A percentile compares a stretch with the other conserved stretches of the same genome.
Conservation (phyloP, 2,329 filamentous ascomycete genomes). For the Trichoderma pleuroti region DNA sequence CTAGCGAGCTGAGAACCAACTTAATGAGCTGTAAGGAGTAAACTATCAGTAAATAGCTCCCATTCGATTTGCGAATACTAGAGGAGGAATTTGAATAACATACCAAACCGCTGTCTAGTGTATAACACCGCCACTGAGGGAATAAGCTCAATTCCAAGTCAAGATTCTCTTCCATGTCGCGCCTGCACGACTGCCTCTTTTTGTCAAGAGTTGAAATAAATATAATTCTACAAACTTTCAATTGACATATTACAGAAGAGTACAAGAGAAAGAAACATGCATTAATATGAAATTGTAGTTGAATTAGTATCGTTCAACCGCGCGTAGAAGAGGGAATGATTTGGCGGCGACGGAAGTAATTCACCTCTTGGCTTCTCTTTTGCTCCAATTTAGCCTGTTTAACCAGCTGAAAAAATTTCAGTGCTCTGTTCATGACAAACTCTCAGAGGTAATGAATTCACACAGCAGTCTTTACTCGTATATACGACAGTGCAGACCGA, state of each 20-base stretch:
- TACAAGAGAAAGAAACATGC: rapidly evolving
- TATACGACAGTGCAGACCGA: background rate
- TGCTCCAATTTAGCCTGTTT: background rate
- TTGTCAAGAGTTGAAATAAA: background rate
- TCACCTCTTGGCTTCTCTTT: background rate
- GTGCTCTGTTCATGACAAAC: background rate
- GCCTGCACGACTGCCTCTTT: background rate
- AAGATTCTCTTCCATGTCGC: background rate
- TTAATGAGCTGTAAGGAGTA: too few species aligned
- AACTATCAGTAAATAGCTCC: too few species aligned
- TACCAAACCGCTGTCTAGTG: background rate
- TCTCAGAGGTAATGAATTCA: background rate
- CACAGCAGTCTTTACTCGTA: background rate
- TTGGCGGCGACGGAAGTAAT: background rate
- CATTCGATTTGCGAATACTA: background rate
- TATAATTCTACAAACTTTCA: background rate
- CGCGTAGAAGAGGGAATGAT: background rate
- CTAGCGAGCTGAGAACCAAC: too few species aligned
- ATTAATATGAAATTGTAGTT: background rate
- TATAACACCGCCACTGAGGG: background rate
- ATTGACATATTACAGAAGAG: background rate
- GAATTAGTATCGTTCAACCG: background rate
- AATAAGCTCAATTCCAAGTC: background rate
- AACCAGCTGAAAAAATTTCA: background rate
- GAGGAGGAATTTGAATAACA: background rate